Percentiles rank a stretch among this genome's conserved stretches.
Evolutionary conservation across 805 yeast species (phyloP).

Genomic region (Cyberlindnera xylosilytica): DNA sequence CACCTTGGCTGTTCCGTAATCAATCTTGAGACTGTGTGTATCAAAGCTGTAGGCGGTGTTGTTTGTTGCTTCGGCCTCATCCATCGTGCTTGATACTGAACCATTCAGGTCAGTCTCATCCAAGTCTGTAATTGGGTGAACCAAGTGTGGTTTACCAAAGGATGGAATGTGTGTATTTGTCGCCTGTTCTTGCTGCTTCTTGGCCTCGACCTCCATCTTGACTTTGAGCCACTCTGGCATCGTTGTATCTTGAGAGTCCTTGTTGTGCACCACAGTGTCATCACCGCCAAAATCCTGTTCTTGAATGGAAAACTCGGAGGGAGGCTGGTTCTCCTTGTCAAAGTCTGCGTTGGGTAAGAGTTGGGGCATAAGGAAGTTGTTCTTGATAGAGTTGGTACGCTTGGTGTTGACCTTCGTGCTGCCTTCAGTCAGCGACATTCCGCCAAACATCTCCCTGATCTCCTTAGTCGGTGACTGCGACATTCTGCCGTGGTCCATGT

Average conservation of each 20-base stretch:
- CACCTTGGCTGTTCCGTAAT: slow-evolving; percentile 17
- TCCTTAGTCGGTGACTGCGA: slow-evolving; percentile 1
- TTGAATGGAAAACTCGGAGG: background rate
- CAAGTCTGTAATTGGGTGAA: slow-evolving; percentile 8
- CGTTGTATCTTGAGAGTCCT: slow-evolving; percentile 13
- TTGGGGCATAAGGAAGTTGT: slow-evolving; percentile 11
- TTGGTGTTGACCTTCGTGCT: slow-evolving; percentile 1
- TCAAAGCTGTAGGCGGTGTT: slow-evolving; percentile 26
- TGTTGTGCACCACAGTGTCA: slow-evolving; percentile 19
- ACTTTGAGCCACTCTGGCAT: slow-evolving; percentile 25
- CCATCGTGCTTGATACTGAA: slow-evolving; percentile 2
- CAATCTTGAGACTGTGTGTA: slow-evolving; percentile 13
- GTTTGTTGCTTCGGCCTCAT: slow-evolving; percentile 3
- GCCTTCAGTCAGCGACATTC: slow-evolving; percentile 8
- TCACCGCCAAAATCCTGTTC: slow-evolving; percentile 9
- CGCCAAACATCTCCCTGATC: slow-evolving; percentile 14
- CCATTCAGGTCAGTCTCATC: slow-evolving; percentile 9
- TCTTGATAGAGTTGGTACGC: slow-evolving; percentile 3
- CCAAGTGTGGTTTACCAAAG: slow-evolving; percentile 11
- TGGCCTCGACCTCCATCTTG: slow-evolving; percentile 9
- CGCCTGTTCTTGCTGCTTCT: slow-evolving; percentile 3
- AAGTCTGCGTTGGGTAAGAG: slow-evolving; percentile 10
- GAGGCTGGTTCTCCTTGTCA: slow-evolving; percentile 14
- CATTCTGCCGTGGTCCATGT: background rate
- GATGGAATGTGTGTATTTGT: background rate